Evolutionary conservation across 192 early-diverging fungal species (phyloP).

Genomic region (Coemansia sp.): DNA sequence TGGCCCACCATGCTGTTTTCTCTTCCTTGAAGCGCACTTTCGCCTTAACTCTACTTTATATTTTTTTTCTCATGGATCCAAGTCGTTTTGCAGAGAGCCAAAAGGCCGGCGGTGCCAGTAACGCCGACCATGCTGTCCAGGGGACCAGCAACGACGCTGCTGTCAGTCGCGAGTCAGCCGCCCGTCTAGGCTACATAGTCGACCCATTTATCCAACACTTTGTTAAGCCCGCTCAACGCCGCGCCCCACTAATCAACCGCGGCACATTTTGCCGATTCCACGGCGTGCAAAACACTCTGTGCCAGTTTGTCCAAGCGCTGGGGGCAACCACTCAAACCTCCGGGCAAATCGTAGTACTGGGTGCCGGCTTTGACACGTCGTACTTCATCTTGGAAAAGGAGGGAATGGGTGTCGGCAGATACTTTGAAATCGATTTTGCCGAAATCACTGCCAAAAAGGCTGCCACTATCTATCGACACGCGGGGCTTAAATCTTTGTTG

Average conservation of each 20-base stretch:
- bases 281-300: conserved; percentile 67
- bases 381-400: conserved; percentile 78
- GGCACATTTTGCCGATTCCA: conserved; percentile 80
- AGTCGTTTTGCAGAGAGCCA: conserved; percentile 5
- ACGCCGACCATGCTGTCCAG: conserved; percentile 74
- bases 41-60: too few relatives aligned
- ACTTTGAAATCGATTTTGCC: conserved; percentile 93
- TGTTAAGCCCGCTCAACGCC: conserved; percentile 68
- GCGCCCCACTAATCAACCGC: conserved; percentile 93
- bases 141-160: conserved; percentile 94
- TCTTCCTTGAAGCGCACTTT: not conserved
- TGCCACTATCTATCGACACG: conserved; percentile 57
- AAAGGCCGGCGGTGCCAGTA: conserved; percentile 12
- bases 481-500: conserved; percentile 41
- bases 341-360: conserved; percentile 78
- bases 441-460: conserved; percentile 86
- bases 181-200: conserved; percentile 74
- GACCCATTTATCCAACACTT: conserved; percentile 85
- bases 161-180: conserved; percentile 82
- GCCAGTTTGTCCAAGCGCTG: conserved; percentile 59
- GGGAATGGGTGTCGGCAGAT: conserved; percentile 34
- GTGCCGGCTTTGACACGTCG: conserved; percentile 92
- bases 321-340: not conserved
- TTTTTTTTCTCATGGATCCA: not conserved
- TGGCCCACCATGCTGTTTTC: not conserved